These are phyloP conservation scores for Talaromyces proteolyticus DNA, from an alignment of 495 filamentous ascomycete genomes.

Conservation along the genomic window DNA sequence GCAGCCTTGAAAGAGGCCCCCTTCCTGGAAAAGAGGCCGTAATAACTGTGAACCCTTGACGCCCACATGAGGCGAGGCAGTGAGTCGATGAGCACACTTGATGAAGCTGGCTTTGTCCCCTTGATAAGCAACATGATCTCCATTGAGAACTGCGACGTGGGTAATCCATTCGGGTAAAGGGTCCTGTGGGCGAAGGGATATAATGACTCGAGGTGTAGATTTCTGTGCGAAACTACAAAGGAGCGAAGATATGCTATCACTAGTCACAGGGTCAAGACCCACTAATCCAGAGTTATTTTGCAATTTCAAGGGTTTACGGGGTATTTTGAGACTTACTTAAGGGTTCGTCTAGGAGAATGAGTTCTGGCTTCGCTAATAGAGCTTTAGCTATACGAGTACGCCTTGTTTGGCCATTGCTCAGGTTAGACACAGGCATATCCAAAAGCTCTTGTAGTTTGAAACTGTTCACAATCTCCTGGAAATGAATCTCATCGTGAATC, in stretches of 20 bases:
- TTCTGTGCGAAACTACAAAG: conserved; percentile 58
- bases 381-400: conserved; percentile 84
- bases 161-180: conserved; percentile 85
- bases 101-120: too few relatives aligned
- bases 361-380: conserved; percentile 68
- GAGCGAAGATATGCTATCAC: conserved; percentile 60
- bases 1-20: not conserved
- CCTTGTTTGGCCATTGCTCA: conserved; percentile 90
- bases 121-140: conserved; percentile 47
- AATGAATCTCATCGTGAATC: conserved; percentile 30
- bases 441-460: conserved; percentile 60
- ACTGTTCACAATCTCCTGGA: conserved; percentile 58
- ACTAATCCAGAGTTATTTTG: conserved; percentile 31
- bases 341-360: conserved; percentile 86
- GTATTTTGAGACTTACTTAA: conserved; percentile 72
- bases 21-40: not conserved
- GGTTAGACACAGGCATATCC: conserved; percentile 73
- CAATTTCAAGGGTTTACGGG: not conserved
- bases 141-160: conserved; percentile 63
- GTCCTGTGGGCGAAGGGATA: conserved; percentile 80
- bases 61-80: not conserved
- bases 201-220: conserved; percentile 61
- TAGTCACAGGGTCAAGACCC: conserved; percentile 84
- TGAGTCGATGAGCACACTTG: not conserved
- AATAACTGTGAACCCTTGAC: not conserved